Base-by-base conservation (phyloP, 805 yeast genomes). In the Kodamaea lidongshanica region DNA sequence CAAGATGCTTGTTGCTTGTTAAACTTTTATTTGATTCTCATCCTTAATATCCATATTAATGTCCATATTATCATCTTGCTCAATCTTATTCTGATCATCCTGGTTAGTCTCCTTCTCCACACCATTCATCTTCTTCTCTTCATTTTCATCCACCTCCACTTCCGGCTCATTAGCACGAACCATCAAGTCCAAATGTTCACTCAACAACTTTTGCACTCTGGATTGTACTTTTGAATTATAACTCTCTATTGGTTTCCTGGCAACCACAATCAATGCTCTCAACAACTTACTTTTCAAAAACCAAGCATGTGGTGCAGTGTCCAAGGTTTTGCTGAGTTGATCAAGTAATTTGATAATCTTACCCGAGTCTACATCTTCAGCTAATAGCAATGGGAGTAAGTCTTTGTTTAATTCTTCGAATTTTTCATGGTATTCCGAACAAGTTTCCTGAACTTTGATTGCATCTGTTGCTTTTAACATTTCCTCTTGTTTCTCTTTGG, bases 261-360 rank as follows among this genome's bases (percentile, higher is more conserved):
- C 41, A 3, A 46, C 42, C 28, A 59, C 37, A 9, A 64, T 50
- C 33, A 64, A 38, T 10, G 52, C 50, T 24, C 61, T 45, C 23
- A 52, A 46, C 21, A 62, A 37, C 25, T 44, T 48, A 21, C 64
- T 56, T 33, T 52, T 58, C 10, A 42, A 33, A 7, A 61, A 38
- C 2, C 59, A 41, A 16, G 59, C 44, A 16, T 43, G 39, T 6
- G 70, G 69, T 32, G 22, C 38, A 12, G 12, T 28, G 20, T 36
- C 35, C 18, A 41, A 42, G 16, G 52, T 23, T 16, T 40, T 35
- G 6, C 35, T 33, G 21, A 58, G 35, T 14, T 38, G 25, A 11
- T 38, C 35, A 11, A 48, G 27, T 15, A 31, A 20, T 12, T 16
- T 19, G 5, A 49, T 37, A 34, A 27, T 39, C 20, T 40, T 44